phyloP scores from a whole-genome alignment of 495 filamentous ascomycete species.

The Tuber aestivum region DNA sequence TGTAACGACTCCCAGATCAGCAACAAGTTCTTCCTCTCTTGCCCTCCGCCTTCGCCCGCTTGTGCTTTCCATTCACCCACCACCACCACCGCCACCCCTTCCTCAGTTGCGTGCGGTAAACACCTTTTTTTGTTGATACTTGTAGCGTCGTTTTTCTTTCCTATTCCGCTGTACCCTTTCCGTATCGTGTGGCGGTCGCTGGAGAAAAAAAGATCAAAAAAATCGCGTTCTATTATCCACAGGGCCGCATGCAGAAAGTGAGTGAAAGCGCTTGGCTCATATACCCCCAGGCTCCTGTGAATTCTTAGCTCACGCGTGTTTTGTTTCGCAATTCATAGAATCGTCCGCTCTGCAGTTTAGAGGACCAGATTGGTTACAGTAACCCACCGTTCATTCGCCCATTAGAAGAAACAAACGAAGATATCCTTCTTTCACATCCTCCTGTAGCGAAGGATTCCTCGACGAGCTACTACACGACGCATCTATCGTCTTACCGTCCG shows the following conservation, averaged over 20 bases:
- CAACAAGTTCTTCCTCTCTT: conserved; percentile 8
- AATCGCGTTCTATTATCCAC: conserved; percentile 36
- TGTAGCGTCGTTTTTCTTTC: conserved; percentile 21
- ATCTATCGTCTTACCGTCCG: conserved; percentile 23
- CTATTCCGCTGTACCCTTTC: conserved; percentile 17
- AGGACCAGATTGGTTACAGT: conserved; percentile 42
- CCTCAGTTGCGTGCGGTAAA: background rate
- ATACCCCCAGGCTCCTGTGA: conserved; percentile 20
- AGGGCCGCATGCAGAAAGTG: conserved; percentile 42
- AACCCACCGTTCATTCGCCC: conserved; percentile 34
- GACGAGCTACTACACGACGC: conserved; percentile 27
- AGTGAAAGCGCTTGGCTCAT: conserved; percentile 33
- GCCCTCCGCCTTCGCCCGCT: conserved; percentile 1
- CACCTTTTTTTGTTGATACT: conserved; percentile 32
- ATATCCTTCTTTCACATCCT: conserved; percentile 22
- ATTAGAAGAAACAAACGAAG: conserved; percentile 22
- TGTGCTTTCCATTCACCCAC: conserved; percentile 1
- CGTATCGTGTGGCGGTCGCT: conserved; percentile 31
- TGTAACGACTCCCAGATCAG: conserved; percentile 18
- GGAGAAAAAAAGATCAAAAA: no score
- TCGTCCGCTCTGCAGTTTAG: conserved; percentile 39
- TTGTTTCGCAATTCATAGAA: conserved; percentile 32
- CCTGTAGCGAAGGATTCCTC: conserved; percentile 21
- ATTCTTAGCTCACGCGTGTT: conserved; percentile 41
- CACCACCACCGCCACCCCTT: conserved; percentile 1